Evolutionary conservation across 2,329 filamentous ascomycete genomes (phyloP), one percentile per base, ranked within the genome.

Genomic region (Sphaerostilbella broomeana): DNA sequence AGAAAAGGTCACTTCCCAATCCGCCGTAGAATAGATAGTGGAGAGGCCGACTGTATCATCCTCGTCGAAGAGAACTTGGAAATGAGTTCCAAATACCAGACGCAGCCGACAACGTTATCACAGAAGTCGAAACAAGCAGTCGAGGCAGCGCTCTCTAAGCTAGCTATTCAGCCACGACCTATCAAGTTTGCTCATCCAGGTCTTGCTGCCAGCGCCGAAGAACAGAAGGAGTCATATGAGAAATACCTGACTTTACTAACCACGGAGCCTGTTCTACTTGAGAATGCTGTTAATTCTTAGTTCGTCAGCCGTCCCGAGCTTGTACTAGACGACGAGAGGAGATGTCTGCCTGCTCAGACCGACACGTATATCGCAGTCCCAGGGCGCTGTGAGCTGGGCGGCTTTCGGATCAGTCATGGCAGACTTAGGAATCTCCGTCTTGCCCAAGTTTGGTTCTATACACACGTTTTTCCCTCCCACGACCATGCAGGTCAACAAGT

Each of bases 251-350:
- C 20, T 11, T 39, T 71, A 3, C 40, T 67, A 5, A 49, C 49
- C 1, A 44, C 49, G 0, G 59, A 63, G 21, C 57, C 64, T 8
- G 47, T 48, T 0, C 51, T 64, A 1, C 49, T 68, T 1, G 43
- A 52, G 4, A 36, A 59, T 9, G 47, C 50, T 1, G 61, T 67
- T 45, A 64, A 63, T 20, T 25, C 46, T 6, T 57, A 51, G 40
- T 67, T 67, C 47, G 64, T 57, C 40, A 67, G 54, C 38, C 54
- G 58, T 2, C 62, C 63, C 1, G 66, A 70, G 43, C 54, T 70
- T 4, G 41, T 73, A 1, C 44, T 54, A 0, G 70, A 74, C 35
- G 65, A 72, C 27, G 65, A 61, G 35, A 69, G 69, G 2, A 58
- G 62, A 2, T 43, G 31, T 1, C 31, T 68, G 2, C 60, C 63